A percentile compares a stretch with the other conserved stretches of the same genome.
phyloP scores from a whole-genome alignment of 176 grass and related monocot species.

The Zizania latifolia region DNA sequence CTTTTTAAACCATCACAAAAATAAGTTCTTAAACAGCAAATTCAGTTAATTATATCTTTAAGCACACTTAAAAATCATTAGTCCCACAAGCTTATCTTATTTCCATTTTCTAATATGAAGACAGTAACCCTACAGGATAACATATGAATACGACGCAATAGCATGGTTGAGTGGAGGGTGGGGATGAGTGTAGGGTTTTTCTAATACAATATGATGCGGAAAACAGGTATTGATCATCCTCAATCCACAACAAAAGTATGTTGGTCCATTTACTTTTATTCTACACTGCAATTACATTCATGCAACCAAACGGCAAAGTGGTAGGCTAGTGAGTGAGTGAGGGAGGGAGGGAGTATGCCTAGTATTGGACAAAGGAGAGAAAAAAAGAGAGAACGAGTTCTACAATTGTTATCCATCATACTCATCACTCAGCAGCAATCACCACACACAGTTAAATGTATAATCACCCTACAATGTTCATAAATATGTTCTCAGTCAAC shows the following conservation, averaged over 20 bases:
- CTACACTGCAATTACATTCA: not conserved
- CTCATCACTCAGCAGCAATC: constrained; percentile 10
- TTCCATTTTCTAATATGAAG: not conserved
- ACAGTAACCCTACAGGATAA: not conserved
- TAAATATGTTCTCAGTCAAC: not conserved
- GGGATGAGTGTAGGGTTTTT: no score
- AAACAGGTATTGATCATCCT: not conserved
- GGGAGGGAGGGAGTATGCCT: not conserved
- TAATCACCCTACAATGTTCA: not conserved
- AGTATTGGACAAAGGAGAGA: not conserved
- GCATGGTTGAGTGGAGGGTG: not conserved
- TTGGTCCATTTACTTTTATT: not conserved
- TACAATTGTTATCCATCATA: not conserved
- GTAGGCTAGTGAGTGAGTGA: not conserved
- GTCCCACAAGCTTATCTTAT: not conserved
- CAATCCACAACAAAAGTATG: not conserved
- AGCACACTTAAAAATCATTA: not conserved
- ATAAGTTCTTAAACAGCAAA: not conserved
- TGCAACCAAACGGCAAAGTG: not conserved
- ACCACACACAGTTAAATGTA: not conserved
- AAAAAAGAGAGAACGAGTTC: not conserved
- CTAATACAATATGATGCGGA: not conserved
- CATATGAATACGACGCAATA: not conserved
- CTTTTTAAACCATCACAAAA: not conserved
- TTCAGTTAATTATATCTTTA: not conserved